phyloP scores from a whole-genome alignment of 768 basidiomycete genomes.

The Ephemerocybe angulata region DNA sequence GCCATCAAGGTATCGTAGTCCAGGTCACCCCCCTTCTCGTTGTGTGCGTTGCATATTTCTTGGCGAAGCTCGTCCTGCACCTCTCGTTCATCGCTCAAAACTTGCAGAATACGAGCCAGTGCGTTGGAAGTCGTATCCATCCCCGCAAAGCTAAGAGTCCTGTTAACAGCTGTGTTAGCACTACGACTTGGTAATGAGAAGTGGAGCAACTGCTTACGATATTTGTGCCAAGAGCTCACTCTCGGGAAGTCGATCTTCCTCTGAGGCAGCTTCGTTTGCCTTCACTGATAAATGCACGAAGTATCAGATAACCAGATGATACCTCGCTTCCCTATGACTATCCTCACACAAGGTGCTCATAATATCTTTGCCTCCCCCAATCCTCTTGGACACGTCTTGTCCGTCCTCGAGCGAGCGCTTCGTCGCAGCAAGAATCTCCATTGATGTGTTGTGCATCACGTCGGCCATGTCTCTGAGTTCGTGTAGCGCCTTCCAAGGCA shows the following conservation, averaged over 20 bases:
- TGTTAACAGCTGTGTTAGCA: background rate
- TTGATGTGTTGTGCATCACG: constrained; percentile 31
- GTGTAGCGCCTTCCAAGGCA: constrained; percentile 31
- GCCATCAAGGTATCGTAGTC: constrained; percentile 34
- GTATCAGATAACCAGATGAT: too few species aligned
- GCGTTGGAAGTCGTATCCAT: constrained; percentile 24
- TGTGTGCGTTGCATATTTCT: constrained; percentile 21
- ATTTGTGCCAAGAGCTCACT: constrained; percentile 33
- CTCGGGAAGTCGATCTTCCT: constrained; percentile 33
- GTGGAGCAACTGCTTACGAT: constrained; percentile 17
- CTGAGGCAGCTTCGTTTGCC: constrained; percentile 31
- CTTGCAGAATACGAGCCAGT: constrained; percentile 16
- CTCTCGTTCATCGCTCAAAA: constrained; percentile 16
- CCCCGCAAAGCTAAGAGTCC: constrained; percentile 22
- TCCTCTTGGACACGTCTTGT: constrained; percentile 20
- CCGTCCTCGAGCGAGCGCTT: constrained; percentile 29
- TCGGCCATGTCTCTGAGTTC: constrained; percentile 29
- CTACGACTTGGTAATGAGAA: too few species aligned
- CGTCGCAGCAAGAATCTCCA: constrained; percentile 34
- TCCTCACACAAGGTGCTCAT: constrained; percentile 10
- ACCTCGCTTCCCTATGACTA: too few species aligned
- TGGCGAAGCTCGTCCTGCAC: constrained; percentile 20
- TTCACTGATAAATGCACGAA: too few species aligned
- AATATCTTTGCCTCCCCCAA: constrained; percentile 10
- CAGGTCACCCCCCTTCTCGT: constrained; percentile 25